phyloP scores from a whole-genome alignment of 805 yeast species.

The Kluyveromyces siamensis region DNA sequence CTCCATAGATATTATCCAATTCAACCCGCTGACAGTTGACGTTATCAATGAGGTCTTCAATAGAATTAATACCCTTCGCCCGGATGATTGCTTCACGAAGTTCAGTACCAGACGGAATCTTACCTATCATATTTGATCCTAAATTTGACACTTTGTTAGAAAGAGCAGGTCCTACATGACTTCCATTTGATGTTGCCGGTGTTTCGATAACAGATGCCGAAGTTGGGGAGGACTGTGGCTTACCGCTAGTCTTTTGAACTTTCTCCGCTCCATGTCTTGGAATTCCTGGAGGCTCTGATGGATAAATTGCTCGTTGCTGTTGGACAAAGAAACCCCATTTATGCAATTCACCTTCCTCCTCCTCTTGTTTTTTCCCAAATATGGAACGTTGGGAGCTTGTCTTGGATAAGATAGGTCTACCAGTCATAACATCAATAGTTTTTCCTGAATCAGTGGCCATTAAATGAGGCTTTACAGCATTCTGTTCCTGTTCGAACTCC shows the following conservation, averaged over 20 bases:
- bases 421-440: slow-evolving; percentile 58
- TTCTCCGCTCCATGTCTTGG: neutral
- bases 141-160: neutral
- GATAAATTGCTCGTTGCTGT: slow-evolving; percentile 39
- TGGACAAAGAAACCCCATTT: slow-evolving; percentile 76
- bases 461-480: slow-evolving; percentile 44
- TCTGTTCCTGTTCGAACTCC: slow-evolving; percentile 1
- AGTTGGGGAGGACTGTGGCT: slow-evolving; percentile 1
- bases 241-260: neutral
- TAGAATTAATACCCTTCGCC: slow-evolving; percentile 68
- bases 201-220: neutral
- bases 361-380: slow-evolving; percentile 66
- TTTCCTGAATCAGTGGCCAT: slow-evolving; percentile 60
- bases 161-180: neutral
- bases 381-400: slow-evolving; percentile 59
- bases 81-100: slow-evolving; percentile 49
- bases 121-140: slow-evolving; percentile 22
- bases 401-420: slow-evolving; percentile 59
- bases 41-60: slow-evolving; percentile 55
- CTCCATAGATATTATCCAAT: slow-evolving; percentile 41
- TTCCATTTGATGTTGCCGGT: neutral
- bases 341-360: slow-evolving; percentile 89
- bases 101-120: slow-evolving; percentile 39
- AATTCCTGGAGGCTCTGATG: slow-evolving; percentile 13
- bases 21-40: slow-evolving; percentile 47